phyloP scores from a whole-genome alignment of 805 yeast genomes.

The Candida sakaeoensis region DNA sequence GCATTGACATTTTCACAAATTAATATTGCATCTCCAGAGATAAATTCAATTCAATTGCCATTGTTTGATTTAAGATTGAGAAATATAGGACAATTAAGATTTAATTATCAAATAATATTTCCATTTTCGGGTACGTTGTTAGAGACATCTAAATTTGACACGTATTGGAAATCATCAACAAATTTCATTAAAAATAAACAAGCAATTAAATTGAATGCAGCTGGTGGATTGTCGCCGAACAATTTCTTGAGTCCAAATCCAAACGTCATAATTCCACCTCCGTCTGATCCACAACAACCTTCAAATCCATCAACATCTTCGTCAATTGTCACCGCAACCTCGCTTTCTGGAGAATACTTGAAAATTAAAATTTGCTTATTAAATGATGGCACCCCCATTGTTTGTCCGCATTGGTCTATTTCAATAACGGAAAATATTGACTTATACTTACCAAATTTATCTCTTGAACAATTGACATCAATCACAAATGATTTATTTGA shows the following conservation, averaged over 20 bases:
- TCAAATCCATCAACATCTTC: slow-evolving; percentile 32
- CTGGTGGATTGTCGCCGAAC: slow-evolving; percentile 40
- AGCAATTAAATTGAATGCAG: slow-evolving; percentile 28
- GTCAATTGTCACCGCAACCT: slow-evolving; percentile 89
- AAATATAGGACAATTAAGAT: slow-evolving; percentile 74
- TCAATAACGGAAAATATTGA: slow-evolving; percentile 48
- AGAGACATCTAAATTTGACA: slow-evolving; percentile 88
- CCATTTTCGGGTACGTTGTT: slow-evolving; percentile 85
- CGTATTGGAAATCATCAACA: slow-evolving; percentile 91
- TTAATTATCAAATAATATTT: slow-evolving; percentile 76
- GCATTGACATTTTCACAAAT: slow-evolving; percentile 55
- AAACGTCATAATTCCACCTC: not conserved
- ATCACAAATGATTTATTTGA: slow-evolving; percentile 39
- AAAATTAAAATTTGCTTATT: slow-evolving; percentile 67
- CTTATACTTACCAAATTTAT: slow-evolving; percentile 59
- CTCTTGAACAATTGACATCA: slow-evolving; percentile 41
- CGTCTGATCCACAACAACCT: slow-evolving; percentile 12
- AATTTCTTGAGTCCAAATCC: slow-evolving; percentile 33
- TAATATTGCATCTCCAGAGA: slow-evolving; percentile 38
- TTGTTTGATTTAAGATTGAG: slow-evolving; percentile 77
- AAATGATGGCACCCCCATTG: slow-evolving; percentile 82
- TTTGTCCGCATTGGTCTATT: slow-evolving; percentile 65
- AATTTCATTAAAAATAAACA: slow-evolving; percentile 41
- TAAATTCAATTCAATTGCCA: slow-evolving; percentile 53
- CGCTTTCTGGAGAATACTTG: slow-evolving; percentile 77